Evolutionary conservation across 1,284 basidiomycete species (phyloP).

Genomic region (Boletellus deceptivus): DNA sequence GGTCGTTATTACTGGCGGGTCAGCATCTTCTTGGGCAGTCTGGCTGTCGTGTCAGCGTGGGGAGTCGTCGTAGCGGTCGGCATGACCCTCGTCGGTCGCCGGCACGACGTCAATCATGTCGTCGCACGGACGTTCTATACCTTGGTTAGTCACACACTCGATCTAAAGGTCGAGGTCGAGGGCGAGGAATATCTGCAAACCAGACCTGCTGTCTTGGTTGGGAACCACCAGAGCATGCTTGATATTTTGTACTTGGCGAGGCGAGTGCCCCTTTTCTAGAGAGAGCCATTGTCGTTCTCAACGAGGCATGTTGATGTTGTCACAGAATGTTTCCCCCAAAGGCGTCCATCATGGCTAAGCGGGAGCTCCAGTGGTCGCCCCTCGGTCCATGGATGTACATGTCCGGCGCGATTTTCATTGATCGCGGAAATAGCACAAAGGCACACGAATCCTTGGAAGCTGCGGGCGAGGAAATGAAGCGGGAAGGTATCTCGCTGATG

Average conservation of each 20-base stretch:
- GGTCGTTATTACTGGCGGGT: slow-evolving; percentile 75
- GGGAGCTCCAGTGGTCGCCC: slow-evolving; percentile 84
- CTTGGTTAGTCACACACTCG: slow-evolving; percentile 64
- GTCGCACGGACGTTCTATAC: slow-evolving; percentile 86
- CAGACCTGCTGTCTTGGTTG: slow-evolving; percentile 74
- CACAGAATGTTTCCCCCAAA: slow-evolving; percentile 79
- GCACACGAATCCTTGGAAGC: slow-evolving; percentile 77
- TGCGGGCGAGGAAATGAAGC: slow-evolving; percentile 84
- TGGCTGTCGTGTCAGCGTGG: slow-evolving; percentile 75
- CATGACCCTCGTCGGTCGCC: slow-evolving; percentile 68
- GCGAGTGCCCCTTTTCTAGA: slow-evolving; percentile 40
- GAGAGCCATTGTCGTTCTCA: too few relatives aligned
- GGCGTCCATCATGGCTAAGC: slow-evolving; percentile 92
- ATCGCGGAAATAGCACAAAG: slow-evolving; percentile 78
- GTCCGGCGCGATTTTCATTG: slow-evolving; percentile 92
- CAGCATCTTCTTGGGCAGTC: slow-evolving; percentile 70
- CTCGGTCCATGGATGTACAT: slow-evolving; percentile 92
- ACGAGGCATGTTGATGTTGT: neutral
- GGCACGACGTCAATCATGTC: slow-evolving; percentile 83
- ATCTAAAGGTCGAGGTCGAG: slow-evolving; percentile 77
- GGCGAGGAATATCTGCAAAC: slow-evolving; percentile 79
- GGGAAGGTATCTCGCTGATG: slow-evolving; percentile 75
- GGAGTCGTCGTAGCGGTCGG: slow-evolving; percentile 73
- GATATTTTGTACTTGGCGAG: slow-evolving; percentile 84
- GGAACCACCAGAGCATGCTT: slow-evolving; percentile 94